A percentile compares a stretch with the other conserved stretches of the same genome.
Evolutionary conservation across 768 basidiomycete species (phyloP).

Genomic region (Collybia sordida): DNA sequence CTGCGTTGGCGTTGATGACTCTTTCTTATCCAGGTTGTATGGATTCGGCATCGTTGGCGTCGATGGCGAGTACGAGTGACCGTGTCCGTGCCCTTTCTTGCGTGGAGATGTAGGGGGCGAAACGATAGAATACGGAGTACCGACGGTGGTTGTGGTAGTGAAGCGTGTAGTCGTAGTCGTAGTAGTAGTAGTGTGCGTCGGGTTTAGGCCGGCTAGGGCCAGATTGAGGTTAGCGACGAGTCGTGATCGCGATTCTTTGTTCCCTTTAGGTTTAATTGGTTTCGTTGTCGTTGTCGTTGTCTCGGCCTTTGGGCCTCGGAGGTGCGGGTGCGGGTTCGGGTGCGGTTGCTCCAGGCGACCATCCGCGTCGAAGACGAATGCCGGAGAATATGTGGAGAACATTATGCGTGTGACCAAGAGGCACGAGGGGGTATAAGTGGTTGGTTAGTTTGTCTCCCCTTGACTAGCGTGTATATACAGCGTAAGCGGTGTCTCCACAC

Average conservation of each 20-base stretch:
- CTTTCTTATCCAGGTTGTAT: no score
- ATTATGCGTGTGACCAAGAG: no score
- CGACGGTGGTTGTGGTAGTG: not conserved
- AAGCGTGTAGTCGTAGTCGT: not conserved
- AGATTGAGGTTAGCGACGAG: constrained; percentile 10
- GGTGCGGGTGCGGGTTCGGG: not conserved
- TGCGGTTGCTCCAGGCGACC: not conserved
- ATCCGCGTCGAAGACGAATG: not conserved
- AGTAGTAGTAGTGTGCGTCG: not conserved
- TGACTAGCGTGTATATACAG: no score
- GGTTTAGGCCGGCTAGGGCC: not conserved
- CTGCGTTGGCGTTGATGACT: no score
- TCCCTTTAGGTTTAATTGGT: no score
- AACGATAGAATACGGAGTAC: not conserved
- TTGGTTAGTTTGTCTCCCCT: no score
- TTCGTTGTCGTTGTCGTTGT: not conserved
- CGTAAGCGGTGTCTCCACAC: no score
- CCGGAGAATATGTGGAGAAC: not conserved
- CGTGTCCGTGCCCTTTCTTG: no score
- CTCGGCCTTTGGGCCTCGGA: not conserved
- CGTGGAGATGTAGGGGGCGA: no score
- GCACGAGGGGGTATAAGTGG: no score
- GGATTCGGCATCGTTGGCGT: no score
- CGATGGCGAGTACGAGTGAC: no score
- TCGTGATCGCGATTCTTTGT: not conserved